phyloP scores from a whole-genome alignment of 176 grass and related monocot species.

The Lolium perenne region DNA sequence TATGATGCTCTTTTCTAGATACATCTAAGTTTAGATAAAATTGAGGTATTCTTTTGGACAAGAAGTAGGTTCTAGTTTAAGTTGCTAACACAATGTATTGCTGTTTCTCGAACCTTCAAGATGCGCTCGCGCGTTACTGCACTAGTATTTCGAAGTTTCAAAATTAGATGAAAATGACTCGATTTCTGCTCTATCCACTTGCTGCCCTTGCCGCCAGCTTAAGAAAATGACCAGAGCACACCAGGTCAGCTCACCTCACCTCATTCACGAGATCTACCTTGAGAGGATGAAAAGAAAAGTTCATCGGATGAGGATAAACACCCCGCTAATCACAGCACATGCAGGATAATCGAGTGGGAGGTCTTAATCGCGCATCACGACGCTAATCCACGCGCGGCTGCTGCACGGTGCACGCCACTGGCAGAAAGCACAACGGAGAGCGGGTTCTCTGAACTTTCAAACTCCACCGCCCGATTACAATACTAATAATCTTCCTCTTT shows the following conservation, averaged over 20 bases:
- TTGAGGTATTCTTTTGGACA: too few species aligned
- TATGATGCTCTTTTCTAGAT: too few species aligned
- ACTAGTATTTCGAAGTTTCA: neutral
- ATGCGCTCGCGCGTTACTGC: neutral
- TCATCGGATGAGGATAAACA: constrained; percentile 35
- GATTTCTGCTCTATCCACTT: neutral
- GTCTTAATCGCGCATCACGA: constrained; percentile 46
- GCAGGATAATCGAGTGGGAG: neutral
- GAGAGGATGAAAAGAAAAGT: neutral
- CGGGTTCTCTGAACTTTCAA: constrained; percentile 40
- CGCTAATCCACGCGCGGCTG: constrained; percentile 16
- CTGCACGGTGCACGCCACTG: constrained; percentile 20
- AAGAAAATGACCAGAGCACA: neutral
- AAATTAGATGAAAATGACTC: neutral
- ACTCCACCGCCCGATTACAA: neutral
- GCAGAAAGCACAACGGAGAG: neutral
- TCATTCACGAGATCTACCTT: neutral
- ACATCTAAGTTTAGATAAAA: too few species aligned
- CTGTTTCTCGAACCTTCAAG: neutral
- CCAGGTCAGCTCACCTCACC: constrained; percentile 3
- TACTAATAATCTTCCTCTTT: neutral
- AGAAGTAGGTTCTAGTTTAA: too few species aligned
- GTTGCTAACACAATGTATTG: neutral
- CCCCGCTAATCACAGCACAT: neutral
- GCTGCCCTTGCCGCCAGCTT: neutral